Percentiles rank a stretch among this genome's conserved stretches.
phyloP scores from a whole-genome alignment of 257 asterid species.

The Echium plantagineum region DNA sequence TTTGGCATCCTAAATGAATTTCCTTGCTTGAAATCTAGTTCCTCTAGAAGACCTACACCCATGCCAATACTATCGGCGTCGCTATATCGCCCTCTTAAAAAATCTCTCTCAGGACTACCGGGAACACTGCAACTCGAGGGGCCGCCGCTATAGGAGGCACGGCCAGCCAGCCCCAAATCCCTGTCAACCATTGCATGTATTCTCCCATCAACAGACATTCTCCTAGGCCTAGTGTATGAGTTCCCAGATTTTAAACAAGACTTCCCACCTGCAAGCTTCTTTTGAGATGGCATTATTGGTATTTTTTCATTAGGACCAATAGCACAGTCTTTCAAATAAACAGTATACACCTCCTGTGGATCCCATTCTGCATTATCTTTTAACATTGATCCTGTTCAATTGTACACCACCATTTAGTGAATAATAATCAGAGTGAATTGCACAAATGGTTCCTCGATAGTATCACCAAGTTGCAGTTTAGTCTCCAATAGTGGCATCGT shows the following conservation, averaged over 20 bases:
- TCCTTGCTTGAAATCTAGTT: not conserved
- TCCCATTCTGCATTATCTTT: conserved; percentile 71
- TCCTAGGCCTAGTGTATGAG: conserved; percentile 33
- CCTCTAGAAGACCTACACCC: not conserved
- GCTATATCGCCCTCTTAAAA: not conserved
- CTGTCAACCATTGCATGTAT: conserved; percentile 46
- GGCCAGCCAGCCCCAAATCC: conserved; percentile 37
- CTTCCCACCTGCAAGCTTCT: conserved; percentile 74
- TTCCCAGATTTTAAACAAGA: conserved; percentile 41
- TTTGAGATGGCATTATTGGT: conserved; percentile 72
- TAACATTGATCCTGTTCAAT: conserved; percentile 21
- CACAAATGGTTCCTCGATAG: no score
- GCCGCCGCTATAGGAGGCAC: conserved; percentile 52
- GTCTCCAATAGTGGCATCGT: no score
- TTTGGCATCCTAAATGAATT: conserved; percentile 27
- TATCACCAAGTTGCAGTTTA: no score
- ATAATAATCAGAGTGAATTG: no score
- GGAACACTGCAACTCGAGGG: conserved; percentile 26
- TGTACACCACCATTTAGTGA: no score
- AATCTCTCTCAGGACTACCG: conserved; percentile 13
- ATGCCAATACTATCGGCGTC: conserved; percentile 5
- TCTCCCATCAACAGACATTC: conserved; percentile 76
- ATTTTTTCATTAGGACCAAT: conserved; percentile 53
- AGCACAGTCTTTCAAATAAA: conserved; percentile 48
- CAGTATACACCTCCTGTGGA: conserved; percentile 48